Evolutionary conservation across 768 basidiomycete genomes (phyloP).

Genomic region (Kockovaella imperatae): DNA sequence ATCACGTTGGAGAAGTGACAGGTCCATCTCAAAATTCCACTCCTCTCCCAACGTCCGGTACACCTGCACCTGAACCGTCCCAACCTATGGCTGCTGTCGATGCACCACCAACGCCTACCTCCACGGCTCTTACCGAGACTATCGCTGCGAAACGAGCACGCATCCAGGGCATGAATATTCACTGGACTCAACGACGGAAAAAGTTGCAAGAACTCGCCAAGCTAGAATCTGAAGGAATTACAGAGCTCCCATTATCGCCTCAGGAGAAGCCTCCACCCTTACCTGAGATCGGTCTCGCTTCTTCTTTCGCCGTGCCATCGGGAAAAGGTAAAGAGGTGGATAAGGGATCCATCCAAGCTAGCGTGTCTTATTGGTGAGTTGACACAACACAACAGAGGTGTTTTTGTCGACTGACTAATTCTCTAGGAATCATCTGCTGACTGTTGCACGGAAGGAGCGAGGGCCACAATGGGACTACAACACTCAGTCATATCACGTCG

Average conservation of each 20-base stretch:
- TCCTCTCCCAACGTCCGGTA: background rate
- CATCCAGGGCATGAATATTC: slow-evolving; percentile 4
- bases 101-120: too few species aligned
- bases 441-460: slow-evolving; percentile 35
- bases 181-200: slow-evolving; percentile 19
- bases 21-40: background rate
- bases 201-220: slow-evolving; percentile 7
- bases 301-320: too few species aligned
- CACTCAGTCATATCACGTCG: slow-evolving; percentile 33
- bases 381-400: background rate
- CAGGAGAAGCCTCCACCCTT: background rate
- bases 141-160: background rate
- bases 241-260: background rate
- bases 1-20: too few species aligned
- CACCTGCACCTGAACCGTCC: background rate
- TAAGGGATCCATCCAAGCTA: slow-evolving; percentile 19
- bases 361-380: slow-evolving; percentile 39
- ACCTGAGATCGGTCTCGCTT: slow-evolving; percentile 7
- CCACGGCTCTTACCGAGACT: too few species aligned
- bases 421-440: slow-evolving; percentile 41
- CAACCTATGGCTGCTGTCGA: background rate
- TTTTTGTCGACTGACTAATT: slow-evolving; percentile 1
- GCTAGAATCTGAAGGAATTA: background rate
- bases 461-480: slow-evolving; percentile 45
- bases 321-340: slow-evolving; percentile 20